A percentile compares a stretch with the other conserved stretches of the same genome.
Evolutionary conservation across 495 filamentous ascomycete species (phyloP).

Genomic region (Aspergillus nidulans): DNA sequence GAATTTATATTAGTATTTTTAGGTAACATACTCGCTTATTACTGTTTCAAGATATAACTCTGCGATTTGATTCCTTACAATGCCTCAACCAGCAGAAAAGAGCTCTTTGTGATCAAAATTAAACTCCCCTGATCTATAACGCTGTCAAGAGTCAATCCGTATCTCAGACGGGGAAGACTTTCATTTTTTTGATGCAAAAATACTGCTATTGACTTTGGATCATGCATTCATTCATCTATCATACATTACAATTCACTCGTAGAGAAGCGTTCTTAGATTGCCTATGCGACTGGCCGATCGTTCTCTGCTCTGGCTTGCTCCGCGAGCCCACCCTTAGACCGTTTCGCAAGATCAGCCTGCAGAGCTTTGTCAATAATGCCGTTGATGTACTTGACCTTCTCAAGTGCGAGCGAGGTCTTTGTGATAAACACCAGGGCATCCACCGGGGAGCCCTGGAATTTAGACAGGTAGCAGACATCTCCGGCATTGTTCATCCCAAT

Average conservation of each 20-base stretch:
- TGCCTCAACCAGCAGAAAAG: not conserved
- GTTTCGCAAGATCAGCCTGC: constrained; percentile 68
- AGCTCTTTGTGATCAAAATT: not conserved
- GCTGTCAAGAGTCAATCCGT: constrained; percentile 3
- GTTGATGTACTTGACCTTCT: constrained; percentile 76
- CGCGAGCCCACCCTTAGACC: constrained; percentile 69
- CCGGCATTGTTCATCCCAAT: constrained; percentile 84
- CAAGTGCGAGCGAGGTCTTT: constrained; percentile 62
- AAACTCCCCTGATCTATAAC: not conserved
- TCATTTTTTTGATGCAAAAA: not conserved
- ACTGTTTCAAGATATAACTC: not conserved
- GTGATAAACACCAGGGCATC: constrained; percentile 71
- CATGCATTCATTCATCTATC: constrained; percentile 11
- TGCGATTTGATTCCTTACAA: not conserved
- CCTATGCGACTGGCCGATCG: constrained; percentile 37
- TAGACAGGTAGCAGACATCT: constrained; percentile 87
- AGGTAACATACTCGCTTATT: not conserved
- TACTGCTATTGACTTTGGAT: not conserved
- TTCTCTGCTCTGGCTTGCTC: constrained; percentile 84
- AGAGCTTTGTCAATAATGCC: constrained; percentile 64
- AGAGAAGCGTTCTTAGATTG: not conserved
- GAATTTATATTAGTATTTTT: not conserved
- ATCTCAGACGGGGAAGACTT: constrained; percentile 6
- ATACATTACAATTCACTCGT: constrained; percentile 4
- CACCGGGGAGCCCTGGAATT: constrained; percentile 75